Percentiles rank a stretch among this genome's conserved stretches.
These are phyloP conservation scores for Suillus decipiens DNA, from an alignment of 768 basidiomycete species.

Conservation along the genomic window DNA sequence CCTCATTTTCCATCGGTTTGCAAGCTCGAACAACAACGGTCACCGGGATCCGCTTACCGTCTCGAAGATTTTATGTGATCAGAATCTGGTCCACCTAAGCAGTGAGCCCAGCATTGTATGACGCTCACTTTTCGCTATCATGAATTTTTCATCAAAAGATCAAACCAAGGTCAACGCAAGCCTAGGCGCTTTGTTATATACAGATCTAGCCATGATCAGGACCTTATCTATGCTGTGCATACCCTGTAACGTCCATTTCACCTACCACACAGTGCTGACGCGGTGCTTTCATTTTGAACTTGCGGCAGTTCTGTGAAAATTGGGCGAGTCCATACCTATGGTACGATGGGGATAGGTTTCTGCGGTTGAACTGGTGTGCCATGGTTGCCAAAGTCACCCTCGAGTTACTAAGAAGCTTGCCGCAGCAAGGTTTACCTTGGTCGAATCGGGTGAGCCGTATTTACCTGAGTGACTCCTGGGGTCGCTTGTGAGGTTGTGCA, in stretches of 20 bases:
- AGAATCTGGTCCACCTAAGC: background rate
- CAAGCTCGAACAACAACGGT: background rate
- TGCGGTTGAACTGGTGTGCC: background rate
- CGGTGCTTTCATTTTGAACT: background rate
- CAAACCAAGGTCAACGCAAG: constrained; percentile 4
- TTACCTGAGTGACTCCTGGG: background rate
- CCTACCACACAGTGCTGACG: background rate
- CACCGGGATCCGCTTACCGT: background rate
- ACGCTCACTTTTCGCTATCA: background rate
- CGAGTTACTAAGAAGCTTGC: background rate
- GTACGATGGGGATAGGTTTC: background rate
- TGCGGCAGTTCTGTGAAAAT: background rate
- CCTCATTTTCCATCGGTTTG: background rate
- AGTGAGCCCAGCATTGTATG: background rate
- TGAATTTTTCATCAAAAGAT: background rate
- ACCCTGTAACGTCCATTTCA: background rate
- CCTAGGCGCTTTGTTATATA: background rate
- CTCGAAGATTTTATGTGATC: background rate
- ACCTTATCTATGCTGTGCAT: background rate
- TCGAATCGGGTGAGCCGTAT: background rate
- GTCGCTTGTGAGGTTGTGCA: background rate
- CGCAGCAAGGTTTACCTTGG: background rate
- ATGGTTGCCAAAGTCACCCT: background rate
- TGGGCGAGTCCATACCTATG: background rate
- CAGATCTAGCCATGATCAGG: background rate